A percentile compares a stretch with the other conserved stretches of the same genome.
These are phyloP conservation scores for Pseudisothecium myosuroides DNA, from an alignment of 225 moss, liverwort and hornwort species.

Conservation along the genomic window DNA sequence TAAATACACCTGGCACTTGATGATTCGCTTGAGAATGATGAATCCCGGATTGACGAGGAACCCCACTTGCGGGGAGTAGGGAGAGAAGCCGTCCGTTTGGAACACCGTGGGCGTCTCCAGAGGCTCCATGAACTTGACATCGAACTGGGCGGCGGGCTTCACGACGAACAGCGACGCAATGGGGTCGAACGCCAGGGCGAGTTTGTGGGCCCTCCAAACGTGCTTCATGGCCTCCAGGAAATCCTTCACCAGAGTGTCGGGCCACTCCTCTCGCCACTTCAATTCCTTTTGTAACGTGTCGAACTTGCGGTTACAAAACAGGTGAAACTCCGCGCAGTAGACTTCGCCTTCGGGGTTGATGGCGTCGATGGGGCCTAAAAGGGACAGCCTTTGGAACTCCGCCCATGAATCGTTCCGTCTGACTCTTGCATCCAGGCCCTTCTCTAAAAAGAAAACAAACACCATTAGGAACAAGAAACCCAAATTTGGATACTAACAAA, in stretches of 20 bases:
- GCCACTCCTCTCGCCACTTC: slow-evolving; percentile 46
- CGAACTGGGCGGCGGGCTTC: slow-evolving; percentile 23
- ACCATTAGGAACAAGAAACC: not conserved
- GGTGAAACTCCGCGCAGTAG: slow-evolving; percentile 31
- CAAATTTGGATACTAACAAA: not conserved
- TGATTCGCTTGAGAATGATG: slow-evolving; percentile 36
- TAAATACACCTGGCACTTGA: slow-evolving; percentile 51
- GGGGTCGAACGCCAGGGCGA: slow-evolving; percentile 46
- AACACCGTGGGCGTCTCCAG: slow-evolving; percentile 8
- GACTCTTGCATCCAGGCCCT: slow-evolving; percentile 9
- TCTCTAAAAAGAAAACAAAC: not conserved
- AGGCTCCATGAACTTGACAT: slow-evolving; percentile 46
- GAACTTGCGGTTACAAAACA: slow-evolving; percentile 39
- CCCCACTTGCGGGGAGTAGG: slow-evolving; percentile 14
- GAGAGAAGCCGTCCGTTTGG: not conserved
- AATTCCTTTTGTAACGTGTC: slow-evolving; percentile 30
- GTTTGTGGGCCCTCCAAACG: slow-evolving; percentile 48
- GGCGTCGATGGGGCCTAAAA: slow-evolving; percentile 34
- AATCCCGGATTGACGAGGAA: slow-evolving; percentile 51
- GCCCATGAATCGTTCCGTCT: slow-evolving; percentile 33
- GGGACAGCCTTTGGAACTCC: slow-evolving; percentile 38
- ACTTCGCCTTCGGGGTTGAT: slow-evolving; percentile 35
- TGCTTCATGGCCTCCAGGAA: slow-evolving; percentile 54
- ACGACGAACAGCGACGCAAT: slow-evolving; percentile 29
- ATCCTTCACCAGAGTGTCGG: slow-evolving; percentile 40